Conservation (phyloP, 768 basidiomycete species). For the Mycena maculata region DNA sequence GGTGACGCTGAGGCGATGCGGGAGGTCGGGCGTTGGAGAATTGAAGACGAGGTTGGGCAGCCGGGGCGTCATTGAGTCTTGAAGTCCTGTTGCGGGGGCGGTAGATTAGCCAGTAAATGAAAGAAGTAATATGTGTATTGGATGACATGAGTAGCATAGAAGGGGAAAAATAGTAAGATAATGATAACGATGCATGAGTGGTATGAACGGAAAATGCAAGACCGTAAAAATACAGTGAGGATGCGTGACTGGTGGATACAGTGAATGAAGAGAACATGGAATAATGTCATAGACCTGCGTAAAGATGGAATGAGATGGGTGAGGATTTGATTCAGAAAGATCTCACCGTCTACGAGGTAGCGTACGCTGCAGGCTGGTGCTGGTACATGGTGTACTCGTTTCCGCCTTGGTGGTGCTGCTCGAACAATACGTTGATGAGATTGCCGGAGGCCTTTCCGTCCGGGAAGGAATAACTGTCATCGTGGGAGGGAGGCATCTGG, state of each 20-base stretch:
- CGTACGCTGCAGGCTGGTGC: not conserved
- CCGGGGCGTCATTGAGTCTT: constrained; percentile 66
- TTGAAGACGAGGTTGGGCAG: constrained; percentile 77
- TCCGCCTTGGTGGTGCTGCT: not conserved
- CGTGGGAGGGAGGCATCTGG: not conserved
- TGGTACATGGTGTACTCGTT: constrained; percentile 14
- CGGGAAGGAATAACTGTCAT: constrained; percentile 8
- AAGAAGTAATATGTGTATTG: constrained; percentile 26
- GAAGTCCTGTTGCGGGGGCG: not conserved
- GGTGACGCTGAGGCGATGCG: constrained; percentile 90
- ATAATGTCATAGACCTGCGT: constrained; percentile 1
- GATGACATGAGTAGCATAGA: constrained; percentile 17
- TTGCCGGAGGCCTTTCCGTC: constrained; percentile 7
- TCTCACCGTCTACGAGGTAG: constrained; percentile 7
- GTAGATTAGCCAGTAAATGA: constrained; percentile 23
- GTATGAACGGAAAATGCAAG: not conserved
- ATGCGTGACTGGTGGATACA: constrained; percentile 25
- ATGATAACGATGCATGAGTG: constrained; percentile 14
- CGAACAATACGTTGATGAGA: constrained; percentile 5
- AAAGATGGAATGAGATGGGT: not conserved
- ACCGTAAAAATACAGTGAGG: constrained; percentile 25
- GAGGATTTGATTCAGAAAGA: not conserved
- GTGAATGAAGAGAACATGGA: constrained; percentile 1
- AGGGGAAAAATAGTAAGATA: constrained; percentile 23
- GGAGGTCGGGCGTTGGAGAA: constrained; percentile 89